These are phyloP conservation scores for Lichtheimia ramosa DNA, from an alignment of 371 early-diverging fungal species.

Conservation along the genomic window DNA sequence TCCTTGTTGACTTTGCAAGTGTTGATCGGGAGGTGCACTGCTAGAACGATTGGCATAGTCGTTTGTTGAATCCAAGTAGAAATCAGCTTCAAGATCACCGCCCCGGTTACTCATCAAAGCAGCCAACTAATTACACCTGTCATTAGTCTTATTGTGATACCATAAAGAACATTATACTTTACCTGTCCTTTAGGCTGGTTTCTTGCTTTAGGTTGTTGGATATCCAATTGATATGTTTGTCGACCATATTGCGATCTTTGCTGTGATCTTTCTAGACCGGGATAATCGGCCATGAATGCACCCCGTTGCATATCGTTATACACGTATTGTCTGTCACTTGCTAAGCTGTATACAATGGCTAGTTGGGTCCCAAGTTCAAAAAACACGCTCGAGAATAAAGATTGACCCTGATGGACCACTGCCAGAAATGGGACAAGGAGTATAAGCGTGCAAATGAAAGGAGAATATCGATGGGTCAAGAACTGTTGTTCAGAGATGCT, in stretches of 20 bases:
- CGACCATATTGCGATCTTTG: not conserved
- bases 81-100: slow-evolving; percentile 11
- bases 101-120: slow-evolving; percentile 17
- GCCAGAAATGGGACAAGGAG: too few species aligned
- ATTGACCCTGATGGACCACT: too few species aligned
- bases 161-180: not conserved
- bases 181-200: slow-evolving; percentile 26
- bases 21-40: slow-evolving; percentile 21
- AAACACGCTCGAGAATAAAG: too few species aligned
- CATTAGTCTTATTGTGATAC: not conserved
- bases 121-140: slow-evolving; percentile 11
- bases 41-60: slow-evolving; percentile 14
- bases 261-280: not conserved
- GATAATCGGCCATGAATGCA: slow-evolving; percentile 12
- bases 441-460: too few species aligned
- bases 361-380: too few species aligned
- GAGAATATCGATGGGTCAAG: too few species aligned
- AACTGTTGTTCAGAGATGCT: too few species aligned
- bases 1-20: slow-evolving; percentile 6
- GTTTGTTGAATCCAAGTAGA: slow-evolving; percentile 6
- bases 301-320: slow-evolving; percentile 2
- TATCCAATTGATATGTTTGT: slow-evolving; percentile 11
- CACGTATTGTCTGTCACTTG: not conserved
- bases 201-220: slow-evolving; percentile 24
- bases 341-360: too few species aligned